A percentile compares a stretch with the other conserved stretches of the same genome.
Conservation (phyloP, 331 rosid species). For the Malus hybrid region DNA sequence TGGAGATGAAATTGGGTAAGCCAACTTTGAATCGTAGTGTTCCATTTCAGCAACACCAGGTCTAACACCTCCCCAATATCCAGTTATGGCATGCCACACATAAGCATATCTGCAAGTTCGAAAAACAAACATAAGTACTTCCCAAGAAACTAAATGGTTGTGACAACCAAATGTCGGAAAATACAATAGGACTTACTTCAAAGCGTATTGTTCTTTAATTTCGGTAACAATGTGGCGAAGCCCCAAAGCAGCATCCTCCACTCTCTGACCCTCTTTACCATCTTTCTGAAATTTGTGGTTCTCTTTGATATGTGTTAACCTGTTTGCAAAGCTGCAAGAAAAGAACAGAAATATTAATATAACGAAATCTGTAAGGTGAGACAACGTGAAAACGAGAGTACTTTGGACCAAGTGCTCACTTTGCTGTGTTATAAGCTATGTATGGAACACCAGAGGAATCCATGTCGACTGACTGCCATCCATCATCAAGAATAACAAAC, state of each 20-base stretch:
- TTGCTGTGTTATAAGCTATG: conserved; percentile 50
- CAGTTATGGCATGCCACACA: conserved; percentile 94
- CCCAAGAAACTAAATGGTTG: not conserved
- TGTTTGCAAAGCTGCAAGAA: conserved; percentile 66
- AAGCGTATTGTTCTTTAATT: conserved; percentile 45
- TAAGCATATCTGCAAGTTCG: conserved; percentile 48
- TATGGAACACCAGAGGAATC: conserved; percentile 39
- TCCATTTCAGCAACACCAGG: conserved; percentile 66
- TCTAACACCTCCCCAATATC: conserved; percentile 98
- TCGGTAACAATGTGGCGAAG: conserved; percentile 55
- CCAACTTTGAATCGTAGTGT: conserved; percentile 62
- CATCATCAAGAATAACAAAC: conserved; percentile 80
- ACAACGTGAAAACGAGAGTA: not conserved
- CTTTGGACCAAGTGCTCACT: conserved; percentile 29
- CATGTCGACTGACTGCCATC: conserved; percentile 79
- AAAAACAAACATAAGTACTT: conserved; percentile 12
- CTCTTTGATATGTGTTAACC: conserved; percentile 71
- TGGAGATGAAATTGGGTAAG: conserved; percentile 68
- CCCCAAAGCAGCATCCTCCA: conserved; percentile 69
- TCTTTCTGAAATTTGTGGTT: conserved; percentile 87
- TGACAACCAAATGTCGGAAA: not conserved
- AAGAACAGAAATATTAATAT: not conserved
- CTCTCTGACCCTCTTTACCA: conserved; percentile 61
- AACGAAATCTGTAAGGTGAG: not conserved
- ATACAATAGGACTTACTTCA: conserved; percentile 39